Percentiles rank a stretch among this genome's conserved stretches.
These are phyloP conservation scores for Phycomyces nitens DNA, from an alignment of 192 early-diverging fungal species.

Conservation along the genomic window DNA sequence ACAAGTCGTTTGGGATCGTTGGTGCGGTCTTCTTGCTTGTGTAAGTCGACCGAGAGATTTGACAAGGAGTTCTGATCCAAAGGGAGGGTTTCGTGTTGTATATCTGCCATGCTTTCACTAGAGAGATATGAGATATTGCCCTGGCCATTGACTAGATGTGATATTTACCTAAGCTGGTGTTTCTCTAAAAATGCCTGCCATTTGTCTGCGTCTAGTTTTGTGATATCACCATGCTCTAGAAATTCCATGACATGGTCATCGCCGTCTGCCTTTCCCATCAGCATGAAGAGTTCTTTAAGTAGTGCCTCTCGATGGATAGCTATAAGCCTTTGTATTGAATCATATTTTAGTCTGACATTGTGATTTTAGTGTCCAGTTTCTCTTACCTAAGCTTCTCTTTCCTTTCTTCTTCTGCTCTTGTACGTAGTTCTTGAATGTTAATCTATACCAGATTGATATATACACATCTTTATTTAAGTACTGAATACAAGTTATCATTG, in stretches of 20 bases:
- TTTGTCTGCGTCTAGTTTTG: conserved; percentile 15
- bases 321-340: conserved; percentile 10
- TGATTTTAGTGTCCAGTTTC: background rate
- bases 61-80: background rate
- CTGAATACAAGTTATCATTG: too few relatives aligned
- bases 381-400: conserved; percentile 20
- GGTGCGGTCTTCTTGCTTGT: conserved; percentile 23
- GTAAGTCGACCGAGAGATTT: background rate
- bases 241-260: conserved; percentile 10
- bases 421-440: conserved; percentile 12
- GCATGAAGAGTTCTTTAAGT: conserved; percentile 20
- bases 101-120: background rate
- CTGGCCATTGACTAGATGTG: too few relatives aligned
- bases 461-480: too few relatives aligned
- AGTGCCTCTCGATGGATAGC: conserved; percentile 16
- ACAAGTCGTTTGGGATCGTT: conserved; percentile 38
- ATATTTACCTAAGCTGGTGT: conserved; percentile 16
- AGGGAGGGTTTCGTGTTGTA: background rate
- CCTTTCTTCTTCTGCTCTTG: conserved; percentile 13
- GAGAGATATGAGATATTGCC: too few relatives aligned
- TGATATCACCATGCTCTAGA: conserved; percentile 16
- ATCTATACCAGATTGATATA: background rate
- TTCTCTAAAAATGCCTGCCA: conserved; percentile 18
- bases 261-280: conserved; percentile 15
- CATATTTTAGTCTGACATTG: conserved; percentile 3